A percentile compares a stretch with the other conserved stretches of the same genome.
Conservation (phyloP, 2,329 filamentous ascomycete genomes). For the Phaeosphaeriaceae sp. region DNA sequence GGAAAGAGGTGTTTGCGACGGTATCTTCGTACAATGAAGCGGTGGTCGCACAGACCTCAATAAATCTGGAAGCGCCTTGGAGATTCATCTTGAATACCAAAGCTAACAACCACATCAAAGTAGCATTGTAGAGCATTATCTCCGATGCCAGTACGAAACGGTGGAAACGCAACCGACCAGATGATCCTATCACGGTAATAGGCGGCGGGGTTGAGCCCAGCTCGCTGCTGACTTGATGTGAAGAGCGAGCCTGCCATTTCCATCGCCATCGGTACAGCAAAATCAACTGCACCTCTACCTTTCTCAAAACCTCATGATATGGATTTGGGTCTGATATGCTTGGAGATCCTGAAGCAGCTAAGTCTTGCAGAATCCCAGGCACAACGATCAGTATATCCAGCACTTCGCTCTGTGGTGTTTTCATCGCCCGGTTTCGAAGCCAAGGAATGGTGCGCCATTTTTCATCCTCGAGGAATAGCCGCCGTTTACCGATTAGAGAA, state of each 20-base stretch:
- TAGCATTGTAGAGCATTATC: background rate
- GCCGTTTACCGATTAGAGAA: background rate
- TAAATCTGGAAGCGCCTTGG: background rate
- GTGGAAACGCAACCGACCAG: background rate
- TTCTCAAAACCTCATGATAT: background rate
- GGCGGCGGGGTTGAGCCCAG: background rate
- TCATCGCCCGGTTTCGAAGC: background rate
- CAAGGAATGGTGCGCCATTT: background rate
- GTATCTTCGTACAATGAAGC: background rate
- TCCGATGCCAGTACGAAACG: background rate
- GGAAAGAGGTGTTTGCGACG: background rate
- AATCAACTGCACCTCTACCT: background rate
- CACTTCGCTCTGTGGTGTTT: background rate
- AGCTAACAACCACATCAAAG: background rate
- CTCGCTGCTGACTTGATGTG: background rate
- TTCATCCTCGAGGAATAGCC: background rate
- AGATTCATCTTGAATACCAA: background rate
- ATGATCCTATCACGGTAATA: background rate
- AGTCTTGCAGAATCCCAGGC: background rate
- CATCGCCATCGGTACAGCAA: background rate
- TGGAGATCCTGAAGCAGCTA: background rate
- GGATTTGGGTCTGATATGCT: background rate
- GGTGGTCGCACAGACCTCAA: background rate
- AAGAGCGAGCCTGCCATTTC: background rate
- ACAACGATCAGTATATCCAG: background rate